Evolutionary conservation across 305 asterid species (phyloP), one percentile per base, ranked within the genome.

Genomic region (Plantago lanceolata): DNA sequence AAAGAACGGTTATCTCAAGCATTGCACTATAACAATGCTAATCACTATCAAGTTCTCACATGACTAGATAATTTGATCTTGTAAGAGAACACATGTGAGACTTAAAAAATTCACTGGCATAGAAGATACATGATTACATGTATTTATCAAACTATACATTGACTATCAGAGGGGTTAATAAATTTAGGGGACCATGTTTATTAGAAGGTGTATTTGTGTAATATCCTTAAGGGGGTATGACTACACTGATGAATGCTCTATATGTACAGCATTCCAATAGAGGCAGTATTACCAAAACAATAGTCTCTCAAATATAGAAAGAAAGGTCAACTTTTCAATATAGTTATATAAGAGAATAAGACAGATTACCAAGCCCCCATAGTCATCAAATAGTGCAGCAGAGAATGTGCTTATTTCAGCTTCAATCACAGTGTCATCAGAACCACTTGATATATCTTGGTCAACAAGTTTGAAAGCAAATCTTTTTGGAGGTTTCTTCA

Each of bases 381-480:
- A 91, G 77, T 92, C 98, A 77, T 92, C 98, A 80, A 89, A 92
- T 72, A 89, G 90, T 47, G 97, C 95, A 3, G 85, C 95, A 60
- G 97, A 92, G 76, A 92, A 89, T 54, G 98, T 87, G 72, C 85
- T 72, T 67, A 92, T 82, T 76, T 87, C 92, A 63, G 95, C 95
- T 43, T 84, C 88, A 71, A 92, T 63, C 60, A 80, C 86, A 56
- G 81, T 85, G 73, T 81, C 82, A 74, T 84, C 90, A 19, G 89
- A 81, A 79, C 85, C 80, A 66, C 83, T 82, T 58, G 85, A 81
- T 57, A 82, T 31, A 70, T 78, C 88, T 54, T 79, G 71, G 69
- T 79, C 96, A 71, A 84, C 85, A 78, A 87, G 95, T 77, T 85
- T 89, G 66, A 85, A 69, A 66, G 94, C 98, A 75, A 92, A 82